phyloP scores from a whole-genome alignment of 495 filamentous ascomycete species.

The Recurvomyces mirabilis region DNA sequence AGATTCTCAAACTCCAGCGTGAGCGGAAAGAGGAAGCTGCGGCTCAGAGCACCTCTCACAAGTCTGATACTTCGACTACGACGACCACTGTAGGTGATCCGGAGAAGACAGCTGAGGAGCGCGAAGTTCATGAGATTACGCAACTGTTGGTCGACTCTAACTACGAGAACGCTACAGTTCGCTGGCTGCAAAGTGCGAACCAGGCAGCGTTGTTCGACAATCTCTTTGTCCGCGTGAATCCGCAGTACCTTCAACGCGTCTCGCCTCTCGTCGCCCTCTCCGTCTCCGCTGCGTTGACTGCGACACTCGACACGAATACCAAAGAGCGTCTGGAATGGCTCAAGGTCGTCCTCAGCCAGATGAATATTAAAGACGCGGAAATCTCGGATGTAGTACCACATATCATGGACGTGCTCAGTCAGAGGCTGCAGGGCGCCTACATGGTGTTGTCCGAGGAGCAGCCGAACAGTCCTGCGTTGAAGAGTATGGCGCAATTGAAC shows the following conservation, averaged over 20 bases:
- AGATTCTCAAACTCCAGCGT: constrained; percentile 38
- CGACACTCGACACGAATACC: constrained; percentile 53
- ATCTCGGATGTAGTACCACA: constrained; percentile 19
- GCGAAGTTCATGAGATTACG: constrained; percentile 54
- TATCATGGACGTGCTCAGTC: constrained; percentile 24
- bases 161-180: constrained; percentile 58
- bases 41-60: background rate
- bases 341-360: constrained; percentile 51
- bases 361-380: constrained; percentile 33
- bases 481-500: constrained; percentile 8
- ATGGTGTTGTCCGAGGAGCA: constrained; percentile 15
- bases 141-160: constrained; percentile 50
- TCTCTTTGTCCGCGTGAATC: constrained; percentile 63
- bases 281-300: constrained; percentile 68
- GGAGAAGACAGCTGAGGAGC: constrained; percentile 47
- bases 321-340: constrained; percentile 66
- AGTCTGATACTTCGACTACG: background rate
- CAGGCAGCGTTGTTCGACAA: constrained; percentile 69
- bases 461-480: constrained; percentile 1
- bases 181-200: constrained; percentile 73
- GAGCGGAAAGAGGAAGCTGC: background rate
- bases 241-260: constrained; percentile 57
- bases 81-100: background rate
- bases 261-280: constrained; percentile 66
- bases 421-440: constrained; percentile 21